Percentiles rank a stretch among this genome's conserved stretches.
phyloP scores from a whole-genome alignment of 176 grass and related monocot species.

The Eleusine indica region DNA sequence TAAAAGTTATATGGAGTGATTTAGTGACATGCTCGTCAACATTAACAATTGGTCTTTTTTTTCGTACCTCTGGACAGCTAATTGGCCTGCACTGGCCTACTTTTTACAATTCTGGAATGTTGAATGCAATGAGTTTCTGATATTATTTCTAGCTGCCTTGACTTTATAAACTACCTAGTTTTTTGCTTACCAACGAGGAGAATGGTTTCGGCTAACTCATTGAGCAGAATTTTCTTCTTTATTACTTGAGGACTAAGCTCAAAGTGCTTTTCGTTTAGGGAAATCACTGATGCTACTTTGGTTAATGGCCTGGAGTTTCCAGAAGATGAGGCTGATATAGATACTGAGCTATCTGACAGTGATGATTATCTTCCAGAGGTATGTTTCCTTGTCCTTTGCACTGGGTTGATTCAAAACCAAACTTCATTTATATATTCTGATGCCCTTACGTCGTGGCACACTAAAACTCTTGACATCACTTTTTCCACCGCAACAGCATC shows the following conservation, averaged over 20 bases:
- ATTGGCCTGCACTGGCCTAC: neutral
- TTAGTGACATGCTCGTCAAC: neutral
- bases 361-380: slow-evolving; percentile 93
- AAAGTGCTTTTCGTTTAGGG: slow-evolving; percentile 38
- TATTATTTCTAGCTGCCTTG: neutral
- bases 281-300: slow-evolving; percentile 15
- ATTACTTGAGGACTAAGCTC: neutral
- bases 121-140: neutral
- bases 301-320: slow-evolving; percentile 55
- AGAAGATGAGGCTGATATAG: slow-evolving; percentile 58
- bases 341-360: slow-evolving; percentile 69
- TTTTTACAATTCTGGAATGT: neutral
- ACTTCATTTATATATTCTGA: neutral
- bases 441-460: neutral
- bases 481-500: neutral
- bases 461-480: neutral
- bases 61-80: neutral
- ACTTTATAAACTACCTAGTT: neutral
- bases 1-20: neutral
- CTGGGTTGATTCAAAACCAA: neutral
- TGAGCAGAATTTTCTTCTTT: neutral
- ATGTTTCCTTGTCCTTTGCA: slow-evolving; percentile 1
- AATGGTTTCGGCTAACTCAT: neutral
- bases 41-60: neutral
- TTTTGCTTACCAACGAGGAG: slow-evolving; percentile 4